These are phyloP conservation scores for Chlorencoelia australis DNA, from an alignment of 2,329 filamentous ascomycete species.

Conservation along the genomic window DNA sequence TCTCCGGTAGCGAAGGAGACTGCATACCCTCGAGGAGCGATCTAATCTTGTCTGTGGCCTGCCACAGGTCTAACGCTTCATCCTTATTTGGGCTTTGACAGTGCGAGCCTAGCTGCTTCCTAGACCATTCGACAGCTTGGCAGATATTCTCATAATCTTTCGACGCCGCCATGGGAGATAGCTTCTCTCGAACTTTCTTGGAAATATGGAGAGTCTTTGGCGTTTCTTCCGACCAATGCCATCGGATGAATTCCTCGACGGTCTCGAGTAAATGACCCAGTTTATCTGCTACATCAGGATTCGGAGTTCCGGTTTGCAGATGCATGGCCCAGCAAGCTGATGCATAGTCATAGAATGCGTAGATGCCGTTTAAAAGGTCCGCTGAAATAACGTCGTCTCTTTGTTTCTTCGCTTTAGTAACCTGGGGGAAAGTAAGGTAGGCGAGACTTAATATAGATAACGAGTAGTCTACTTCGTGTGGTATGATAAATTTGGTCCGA, in stretches of 20 bases:
- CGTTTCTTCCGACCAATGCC: neutral
- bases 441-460: constrained; percentile 24
- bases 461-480: constrained; percentile 21
- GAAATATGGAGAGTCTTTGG: neutral
- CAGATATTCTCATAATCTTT: too few species aligned
- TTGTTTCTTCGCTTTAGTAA: neutral
- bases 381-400: neutral
- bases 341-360: constrained; percentile 26
- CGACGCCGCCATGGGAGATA: too few species aligned
- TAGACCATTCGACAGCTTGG: too few species aligned
- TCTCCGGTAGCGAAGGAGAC: neutral
- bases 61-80: too few species aligned
- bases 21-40: constrained; percentile 4
- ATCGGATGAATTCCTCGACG: neutral
- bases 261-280: neutral
- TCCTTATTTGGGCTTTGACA: too few species aligned
- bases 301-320: constrained; percentile 7
- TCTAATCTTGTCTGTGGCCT: too few species aligned
- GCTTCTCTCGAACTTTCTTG: neutral
- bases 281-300: neutral
- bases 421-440: constrained; percentile 2
- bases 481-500: constrained; percentile 8
- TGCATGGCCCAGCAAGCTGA: constrained; percentile 23
- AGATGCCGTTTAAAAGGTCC: constrained; percentile 11
- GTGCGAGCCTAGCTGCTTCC: too few species aligned